A percentile compares a stretch with the other conserved stretches of the same genome.
Evolutionary conservation across 305 asterid species (phyloP).

Genomic region (Petunia hybrid): DNA sequence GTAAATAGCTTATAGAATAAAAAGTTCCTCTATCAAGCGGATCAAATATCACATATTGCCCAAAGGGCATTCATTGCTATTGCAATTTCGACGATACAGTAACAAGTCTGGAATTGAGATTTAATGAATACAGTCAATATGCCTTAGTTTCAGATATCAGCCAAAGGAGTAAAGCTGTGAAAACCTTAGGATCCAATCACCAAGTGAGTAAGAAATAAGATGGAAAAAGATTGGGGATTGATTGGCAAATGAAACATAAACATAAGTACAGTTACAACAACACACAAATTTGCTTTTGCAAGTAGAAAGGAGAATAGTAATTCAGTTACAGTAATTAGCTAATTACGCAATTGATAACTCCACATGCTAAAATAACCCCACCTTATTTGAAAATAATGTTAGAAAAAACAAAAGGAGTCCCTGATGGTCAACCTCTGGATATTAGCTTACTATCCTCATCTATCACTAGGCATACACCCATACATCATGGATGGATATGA

Average conservation of each 20-base stretch:
- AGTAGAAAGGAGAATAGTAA: too few species aligned
- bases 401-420: neutral
- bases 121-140: neutral
- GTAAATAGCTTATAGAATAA: constrained; percentile 16
- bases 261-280: too few species aligned
- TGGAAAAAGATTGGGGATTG: too few species aligned
- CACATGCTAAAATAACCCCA: neutral
- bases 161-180: neutral
- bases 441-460: neutral
- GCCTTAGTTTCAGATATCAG: constrained; percentile 12
- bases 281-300: too few species aligned
- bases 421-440: neutral
- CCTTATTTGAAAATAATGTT: neutral
- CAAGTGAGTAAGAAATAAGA: too few species aligned
- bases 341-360: neutral
- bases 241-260: too few species aligned
- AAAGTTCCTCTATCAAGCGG: neutral
- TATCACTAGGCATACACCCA: neutral
- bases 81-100: neutral
- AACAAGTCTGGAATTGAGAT: too few species aligned
- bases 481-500: neutral
- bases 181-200: too few species aligned
- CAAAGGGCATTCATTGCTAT: neutral
- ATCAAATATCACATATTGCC: neutral
- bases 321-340: neutral